Base-by-base conservation (phyloP, 352 stramenopile species). In the Thalassiosira exigua region DNA sequence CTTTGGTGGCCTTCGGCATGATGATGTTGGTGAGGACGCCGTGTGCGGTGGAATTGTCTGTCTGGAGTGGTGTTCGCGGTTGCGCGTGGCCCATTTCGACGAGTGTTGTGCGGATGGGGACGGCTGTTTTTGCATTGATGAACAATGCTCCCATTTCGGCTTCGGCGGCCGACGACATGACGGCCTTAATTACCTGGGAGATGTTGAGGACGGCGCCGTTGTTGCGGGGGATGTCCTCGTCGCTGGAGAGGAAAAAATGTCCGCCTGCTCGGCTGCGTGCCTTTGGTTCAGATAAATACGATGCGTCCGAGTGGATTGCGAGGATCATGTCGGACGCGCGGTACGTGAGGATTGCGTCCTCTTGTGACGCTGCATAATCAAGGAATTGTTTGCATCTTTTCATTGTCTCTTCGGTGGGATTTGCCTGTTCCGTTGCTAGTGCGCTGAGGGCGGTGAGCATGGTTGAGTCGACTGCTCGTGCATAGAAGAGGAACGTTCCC, bases 261-360 rank as follows among this genome's bases (percentile, higher is more conserved):
- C 70, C 70, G 4, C 70, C 70, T 24, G 54, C 77, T 36, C 66
- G 48, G 30, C 57, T 70, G 36, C n/a, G n/a, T n/a, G 58, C 54
- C 27, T 69, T 78, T 27, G 57, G 7, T 19, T 57, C 67, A 22
- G 7, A 46, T 11, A 88, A 32, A 41, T 85, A 87, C 12, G 30
- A 50, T 17, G 69, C 69, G 60, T 87, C 62, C 32, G 21, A 73
- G n/a, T 84, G 27, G 39, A 72, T 19, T 12, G 33, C 24, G 4
- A 69, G 19, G 12, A 85, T 61, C 79, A 90, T 90, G 27, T 84
- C 70, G 32, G 32, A 71, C 1, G 78, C 69, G 21, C 59, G 11
- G 46, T 73, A 90, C 9, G 36, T 17, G 0, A 88, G 46, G 0
- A 24, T 80, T 21, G 76, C 76, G 27, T 85, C 51, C 1, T 65